phyloP scores from a whole-genome alignment of 2,329 filamentous ascomycete species.

The Cercospora zeina region DNA sequence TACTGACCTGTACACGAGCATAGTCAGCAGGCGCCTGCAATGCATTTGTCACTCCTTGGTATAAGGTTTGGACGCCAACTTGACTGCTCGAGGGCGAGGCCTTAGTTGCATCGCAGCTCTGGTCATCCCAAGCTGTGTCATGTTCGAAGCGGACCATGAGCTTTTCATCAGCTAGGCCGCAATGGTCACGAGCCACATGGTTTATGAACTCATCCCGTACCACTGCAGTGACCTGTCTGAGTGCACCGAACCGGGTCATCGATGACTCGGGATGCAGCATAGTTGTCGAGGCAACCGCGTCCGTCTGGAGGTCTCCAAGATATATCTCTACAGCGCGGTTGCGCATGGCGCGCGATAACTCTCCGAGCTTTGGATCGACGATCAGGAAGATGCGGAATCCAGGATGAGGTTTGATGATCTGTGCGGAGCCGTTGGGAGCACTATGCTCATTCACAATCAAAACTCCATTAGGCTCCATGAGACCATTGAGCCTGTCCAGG shows the following conservation, averaged over 20 bases:
- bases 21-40: slow-evolving; percentile 41
- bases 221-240: slow-evolving; percentile 8
- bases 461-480: slow-evolving; percentile 85
- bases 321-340: slow-evolving; percentile 92
- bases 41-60: slow-evolving; percentile 37
- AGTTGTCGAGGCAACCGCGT: slow-evolving; percentile 20
- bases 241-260: slow-evolving; percentile 33
- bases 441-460: slow-evolving; percentile 93
- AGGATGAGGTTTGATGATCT: slow-evolving; percentile 76
- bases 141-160: slow-evolving; percentile 25
- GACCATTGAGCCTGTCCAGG: slow-evolving; percentile 87
- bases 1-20: slow-evolving; percentile 46
- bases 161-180: slow-evolving; percentile 27
- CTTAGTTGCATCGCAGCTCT: neutral
- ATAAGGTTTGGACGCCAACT: slow-evolving; percentile 36
- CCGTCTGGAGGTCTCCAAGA: slow-evolving; percentile 45
- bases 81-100: neutral
- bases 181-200: slow-evolving; percentile 28
- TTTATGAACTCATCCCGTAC: slow-evolving; percentile 1
- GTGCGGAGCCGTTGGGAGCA: slow-evolving; percentile 74
- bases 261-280: slow-evolving; percentile 35
- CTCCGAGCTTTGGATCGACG: slow-evolving; percentile 86
- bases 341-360: slow-evolving; percentile 93
- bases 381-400: slow-evolving; percentile 92
- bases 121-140: neutral